Evolutionary conservation across 2,329 filamentous ascomycete genomes (phyloP).

Genomic region (Fusarium lyarnte): DNA sequence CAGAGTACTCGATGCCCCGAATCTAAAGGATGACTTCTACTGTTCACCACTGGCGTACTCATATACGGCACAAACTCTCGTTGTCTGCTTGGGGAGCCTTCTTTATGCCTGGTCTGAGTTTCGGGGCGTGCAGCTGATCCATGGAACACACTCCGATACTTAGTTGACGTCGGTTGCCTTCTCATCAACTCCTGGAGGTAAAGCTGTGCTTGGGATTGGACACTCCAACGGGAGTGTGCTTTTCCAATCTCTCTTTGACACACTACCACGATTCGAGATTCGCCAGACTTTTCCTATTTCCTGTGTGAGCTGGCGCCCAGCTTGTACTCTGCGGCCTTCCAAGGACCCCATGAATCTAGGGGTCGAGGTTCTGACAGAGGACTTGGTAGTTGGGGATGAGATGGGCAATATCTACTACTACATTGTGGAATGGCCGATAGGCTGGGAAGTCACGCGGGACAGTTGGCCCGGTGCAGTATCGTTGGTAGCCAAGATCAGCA

Average conservation of each 20-base stretch:
- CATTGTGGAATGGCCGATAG: constrained; percentile 82
- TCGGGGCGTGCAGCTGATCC: constrained; percentile 66
- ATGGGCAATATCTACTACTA: constrained; percentile 87
- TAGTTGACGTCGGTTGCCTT: constrained; percentile 89
- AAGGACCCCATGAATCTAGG: constrained; percentile 58
- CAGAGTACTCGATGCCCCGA: constrained; percentile 86
- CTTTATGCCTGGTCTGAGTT: constrained; percentile 92
- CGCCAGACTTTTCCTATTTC: constrained; percentile 78
- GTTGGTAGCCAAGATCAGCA: constrained; percentile 76
- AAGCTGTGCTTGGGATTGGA: constrained; percentile 85
- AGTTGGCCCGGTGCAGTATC: constrained; percentile 82
- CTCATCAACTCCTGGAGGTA: constrained; percentile 79
- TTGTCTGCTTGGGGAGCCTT: constrained; percentile 80
- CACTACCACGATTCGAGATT: constrained; percentile 76
- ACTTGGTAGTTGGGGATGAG: constrained; percentile 88
- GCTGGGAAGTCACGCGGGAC: constrained; percentile 69
- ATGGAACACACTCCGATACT: constrained; percentile 39
- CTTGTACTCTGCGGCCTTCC: constrained; percentile 61
- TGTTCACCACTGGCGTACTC: constrained; percentile 92
- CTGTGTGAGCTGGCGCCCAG: constrained; percentile 84
- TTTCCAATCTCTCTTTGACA: constrained; percentile 80
- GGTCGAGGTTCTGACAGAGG: constrained; percentile 73
- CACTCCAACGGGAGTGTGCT: constrained; percentile 79
- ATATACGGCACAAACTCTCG: constrained; percentile 75
- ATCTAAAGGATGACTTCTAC: constrained; percentile 94